Base-by-base conservation (phyloP, 345 rosid species). In the Aegle marmelos region DNA sequence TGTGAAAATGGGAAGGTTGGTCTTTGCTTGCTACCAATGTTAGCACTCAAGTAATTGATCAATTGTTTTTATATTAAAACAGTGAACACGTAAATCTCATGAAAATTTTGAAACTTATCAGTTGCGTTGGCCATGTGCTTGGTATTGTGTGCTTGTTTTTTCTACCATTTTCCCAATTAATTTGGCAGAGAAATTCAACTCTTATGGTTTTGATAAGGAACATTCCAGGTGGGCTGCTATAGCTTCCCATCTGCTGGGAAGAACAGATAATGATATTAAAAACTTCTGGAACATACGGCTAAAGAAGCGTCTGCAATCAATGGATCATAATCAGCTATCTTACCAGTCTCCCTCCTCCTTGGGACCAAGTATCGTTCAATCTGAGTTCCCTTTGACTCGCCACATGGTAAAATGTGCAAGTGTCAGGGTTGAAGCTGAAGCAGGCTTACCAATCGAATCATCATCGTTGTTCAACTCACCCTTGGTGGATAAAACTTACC, bases 251-350 rank as follows among this genome's bases (percentile, higher is more conserved):
- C 48, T 87, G 28, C 81, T 86, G 7, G 86, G 86, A 61, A 80
- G 87, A 72, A 84, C 89, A 8, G 87, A 84, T 31, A 84, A 87
- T 62, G 87, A 84, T 80, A 71, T 87, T 2, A 86, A 86, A 73
- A 86, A 83, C 64, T 78, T 77, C 19, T 82, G 89, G 89, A 82
- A 81, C 71, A 82, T 85, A 0, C 82, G 65, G 67, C 48, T 84
- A 1, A 84, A 68, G 85, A 88, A 84, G 79, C 82, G 79, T 21
- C 41, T 80, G 19, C 53, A 8, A 33, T 64, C 69, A 16, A 27
- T 17, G 30, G 28, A 36, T 71, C 70, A 34, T 13, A 36, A 16
- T 24, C 73, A 25, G 79, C 28, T 60, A 69, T 61, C 39, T 41
- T 54, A 11, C 13, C 63, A 69, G 7, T 70, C 77, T 24, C n/a